Evolutionary conservation across 2,329 filamentous ascomycete species (phyloP).

Genomic region (Aspergillus sp.): DNA sequence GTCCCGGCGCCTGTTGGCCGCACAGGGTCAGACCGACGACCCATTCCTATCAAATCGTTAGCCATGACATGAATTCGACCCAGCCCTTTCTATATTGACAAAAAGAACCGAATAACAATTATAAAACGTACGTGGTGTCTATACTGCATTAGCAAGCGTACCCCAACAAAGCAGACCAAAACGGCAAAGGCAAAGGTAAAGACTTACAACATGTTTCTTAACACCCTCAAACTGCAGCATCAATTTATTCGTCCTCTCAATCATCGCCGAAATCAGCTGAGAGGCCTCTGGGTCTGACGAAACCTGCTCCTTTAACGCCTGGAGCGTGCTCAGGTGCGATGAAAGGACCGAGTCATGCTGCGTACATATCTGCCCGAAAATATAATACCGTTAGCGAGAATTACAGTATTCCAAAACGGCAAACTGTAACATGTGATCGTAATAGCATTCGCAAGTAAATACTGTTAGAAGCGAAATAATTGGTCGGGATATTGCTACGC

Average conservation of each 20-base stretch:
- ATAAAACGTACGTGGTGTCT: slow-evolving; percentile 5
- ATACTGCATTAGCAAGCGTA: not conserved
- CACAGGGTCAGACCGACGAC: not conserved
- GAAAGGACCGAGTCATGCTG: slow-evolving; percentile 42
- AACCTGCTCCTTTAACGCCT: slow-evolving; percentile 33
- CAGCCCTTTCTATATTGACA: no score
- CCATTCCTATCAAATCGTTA: not conserved
- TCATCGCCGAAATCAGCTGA: slow-evolving; percentile 35
- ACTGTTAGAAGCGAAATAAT: no score
- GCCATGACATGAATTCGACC: not conserved
- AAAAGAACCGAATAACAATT: not conserved
- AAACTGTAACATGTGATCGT: no score
- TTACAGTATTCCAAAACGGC: not conserved
- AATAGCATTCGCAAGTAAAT: no score
- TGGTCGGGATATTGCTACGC: no score
- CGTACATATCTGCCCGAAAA: slow-evolving; percentile 33
- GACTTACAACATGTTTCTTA: slow-evolving; percentile 36
- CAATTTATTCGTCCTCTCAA: slow-evolving; percentile 40
- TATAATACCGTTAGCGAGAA: not conserved
- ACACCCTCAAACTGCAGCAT: slow-evolving; percentile 37
- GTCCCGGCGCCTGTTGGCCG: not conserved
- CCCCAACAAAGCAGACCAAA: not conserved
- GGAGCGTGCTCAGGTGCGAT: slow-evolving; percentile 40
- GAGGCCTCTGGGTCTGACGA: slow-evolving; percentile 27
- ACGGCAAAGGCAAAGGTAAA: no score